Conservation (phyloP, 345 rosid genomes). For the Melaleuca alternifolia region DNA sequence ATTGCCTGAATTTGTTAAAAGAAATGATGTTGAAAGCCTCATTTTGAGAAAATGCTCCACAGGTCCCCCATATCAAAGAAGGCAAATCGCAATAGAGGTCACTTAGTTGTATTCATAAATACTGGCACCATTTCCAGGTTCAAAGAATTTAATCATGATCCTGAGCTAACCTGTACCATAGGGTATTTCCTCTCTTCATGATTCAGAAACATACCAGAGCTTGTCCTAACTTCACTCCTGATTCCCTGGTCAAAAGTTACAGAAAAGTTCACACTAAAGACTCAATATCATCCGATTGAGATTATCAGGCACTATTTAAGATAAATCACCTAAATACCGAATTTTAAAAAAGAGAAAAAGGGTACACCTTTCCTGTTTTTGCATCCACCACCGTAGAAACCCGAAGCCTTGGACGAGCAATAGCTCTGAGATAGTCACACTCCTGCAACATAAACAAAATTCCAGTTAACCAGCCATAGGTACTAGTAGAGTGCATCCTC, state of each 20-base stretch:
- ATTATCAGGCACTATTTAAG: background rate
- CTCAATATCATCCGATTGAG: background rate
- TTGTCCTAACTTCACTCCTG: conserved; percentile 84
- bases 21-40: background rate
- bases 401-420: conserved; percentile 74
- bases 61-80: background rate
- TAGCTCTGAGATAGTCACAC: conserved; percentile 81
- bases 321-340: background rate
- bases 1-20: conserved; percentile 46
- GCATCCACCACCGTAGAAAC: conserved; percentile 82
- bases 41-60: background rate
- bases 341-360: background rate
- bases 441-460: conserved; percentile 40
- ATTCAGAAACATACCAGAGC: conserved; percentile 93
- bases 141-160: background rate
- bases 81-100: background rate
- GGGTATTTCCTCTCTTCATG: conserved; percentile 65
- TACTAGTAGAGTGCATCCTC: background rate
- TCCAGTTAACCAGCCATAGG: background rate
- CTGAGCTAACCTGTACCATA: conserved; percentile 57
- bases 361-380: conserved; percentile 81
- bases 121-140: background rate
- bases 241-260: conserved; percentile 42
- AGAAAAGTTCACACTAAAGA: background rate
- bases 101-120: background rate